Conservation (phyloP, 495 filamentous ascomycete genomes). For the Annulohypoxylon bovei region DNA sequence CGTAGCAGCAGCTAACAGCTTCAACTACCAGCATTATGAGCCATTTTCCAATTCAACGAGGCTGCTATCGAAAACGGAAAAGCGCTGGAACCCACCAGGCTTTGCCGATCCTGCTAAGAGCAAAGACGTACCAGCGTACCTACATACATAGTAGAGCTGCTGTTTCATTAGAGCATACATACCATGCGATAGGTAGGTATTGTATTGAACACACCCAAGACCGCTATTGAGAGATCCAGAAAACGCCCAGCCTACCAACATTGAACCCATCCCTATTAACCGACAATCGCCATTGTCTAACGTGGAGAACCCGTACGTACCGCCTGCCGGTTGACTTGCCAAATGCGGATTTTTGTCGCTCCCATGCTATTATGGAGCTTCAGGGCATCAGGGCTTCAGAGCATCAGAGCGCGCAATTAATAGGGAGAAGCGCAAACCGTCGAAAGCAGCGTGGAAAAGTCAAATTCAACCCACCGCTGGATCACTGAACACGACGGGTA, state of each 20-base stretch:
- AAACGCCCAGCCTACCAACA: slow-evolving; percentile 26
- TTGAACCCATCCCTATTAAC: slow-evolving; percentile 27
- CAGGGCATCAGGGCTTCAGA: not conserved
- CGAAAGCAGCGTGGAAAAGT: slow-evolving; percentile 19
- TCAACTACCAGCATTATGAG: slow-evolving; percentile 37
- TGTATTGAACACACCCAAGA: slow-evolving; percentile 21
- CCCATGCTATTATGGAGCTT: not conserved
- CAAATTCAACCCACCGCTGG: slow-evolving; percentile 26
- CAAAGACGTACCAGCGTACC: slow-evolving; percentile 10
- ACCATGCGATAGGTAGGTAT: slow-evolving; percentile 26
- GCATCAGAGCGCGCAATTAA: not conserved
- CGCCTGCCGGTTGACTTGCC: slow-evolving; percentile 27
- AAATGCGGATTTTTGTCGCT: slow-evolving; percentile 27
- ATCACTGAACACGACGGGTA: not conserved
- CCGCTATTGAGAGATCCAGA: slow-evolving; percentile 22
- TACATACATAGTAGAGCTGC: not conserved
- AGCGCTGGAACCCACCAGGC: slow-evolving; percentile 32
- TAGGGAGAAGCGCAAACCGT: slow-evolving; percentile 14
- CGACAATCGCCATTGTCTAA: slow-evolving; percentile 43
- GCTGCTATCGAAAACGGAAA: slow-evolving; percentile 39
- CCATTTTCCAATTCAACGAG: slow-evolving; percentile 37
- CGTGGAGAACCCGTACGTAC: slow-evolving; percentile 33
- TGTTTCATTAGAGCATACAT: slow-evolving; percentile 42
- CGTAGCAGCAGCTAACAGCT: not conserved
- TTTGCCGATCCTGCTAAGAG: slow-evolving; percentile 40